phyloP scores from a whole-genome alignment of 2,329 filamentous ascomycete genomes.

The Fusarium beomiforme region DNA sequence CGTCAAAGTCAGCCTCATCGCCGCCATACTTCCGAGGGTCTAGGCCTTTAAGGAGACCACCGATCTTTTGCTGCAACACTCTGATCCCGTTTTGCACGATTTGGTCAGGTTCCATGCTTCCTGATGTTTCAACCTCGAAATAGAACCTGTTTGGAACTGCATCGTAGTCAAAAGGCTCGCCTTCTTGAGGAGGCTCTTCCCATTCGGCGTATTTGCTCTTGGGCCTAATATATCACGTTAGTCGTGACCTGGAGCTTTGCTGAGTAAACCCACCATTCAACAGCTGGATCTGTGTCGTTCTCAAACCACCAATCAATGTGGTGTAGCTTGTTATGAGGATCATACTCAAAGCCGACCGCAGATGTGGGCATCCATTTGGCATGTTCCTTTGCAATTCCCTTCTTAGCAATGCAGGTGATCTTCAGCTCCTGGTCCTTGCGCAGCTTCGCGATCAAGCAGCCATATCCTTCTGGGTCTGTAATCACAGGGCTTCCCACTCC shows the following conservation, averaged over 20 bases:
- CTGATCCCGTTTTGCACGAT: slow-evolving; percentile 91
- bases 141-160: slow-evolving; percentile 88
- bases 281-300: slow-evolving; percentile 72
- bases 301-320: slow-evolving; percentile 98
- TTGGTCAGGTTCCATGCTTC: slow-evolving; percentile 86
- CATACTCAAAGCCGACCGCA: slow-evolving; percentile 96
- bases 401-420: slow-evolving; percentile 93
- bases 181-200: slow-evolving; percentile 82
- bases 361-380: slow-evolving; percentile 96
- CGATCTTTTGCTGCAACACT: slow-evolving; percentile 90
- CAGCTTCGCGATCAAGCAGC: slow-evolving; percentile 89
- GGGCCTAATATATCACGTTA: slow-evolving; percentile 65
- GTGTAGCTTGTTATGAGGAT: slow-evolving; percentile 93
- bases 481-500: slow-evolving; percentile 86
- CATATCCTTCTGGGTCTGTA: slow-evolving; percentile 81
- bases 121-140: slow-evolving; percentile 90
- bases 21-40: slow-evolving; percentile 61
- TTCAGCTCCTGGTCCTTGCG: slow-evolving; percentile 89
- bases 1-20: slow-evolving; percentile 69
- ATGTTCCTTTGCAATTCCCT: slow-evolving; percentile 98
- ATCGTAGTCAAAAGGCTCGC: slow-evolving; percentile 90
- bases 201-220: slow-evolving; percentile 81
- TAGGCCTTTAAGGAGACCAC: slow-evolving; percentile 72
- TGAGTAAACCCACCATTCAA: slow-evolving; percentile 77
- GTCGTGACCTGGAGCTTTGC: not conserved